Evolutionary conservation across 208 protist genomes (phyloP).

Genomic region (Herpetomonas samuelpessoai): DNA sequence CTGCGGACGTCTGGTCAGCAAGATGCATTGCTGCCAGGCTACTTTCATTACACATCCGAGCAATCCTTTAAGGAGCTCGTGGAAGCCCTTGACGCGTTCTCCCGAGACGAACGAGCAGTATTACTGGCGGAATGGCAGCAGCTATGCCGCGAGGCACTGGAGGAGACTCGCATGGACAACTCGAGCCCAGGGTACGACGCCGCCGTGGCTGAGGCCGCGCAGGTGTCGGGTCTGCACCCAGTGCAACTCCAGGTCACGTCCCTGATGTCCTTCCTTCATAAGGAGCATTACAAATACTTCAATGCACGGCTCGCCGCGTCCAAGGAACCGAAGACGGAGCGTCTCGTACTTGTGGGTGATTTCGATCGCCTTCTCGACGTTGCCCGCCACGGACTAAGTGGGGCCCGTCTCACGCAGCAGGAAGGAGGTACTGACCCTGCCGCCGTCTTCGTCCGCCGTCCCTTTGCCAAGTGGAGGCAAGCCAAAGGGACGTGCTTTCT

Average conservation of each 20-base stretch:
- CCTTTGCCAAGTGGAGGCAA: constrained; percentile 45
- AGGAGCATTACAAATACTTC: constrained; percentile 57
- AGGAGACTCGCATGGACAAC: constrained; percentile 30
- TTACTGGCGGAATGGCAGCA: constrained; percentile 53
- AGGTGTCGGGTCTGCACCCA: constrained; percentile 37
- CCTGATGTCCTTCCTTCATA: constrained; percentile 42
- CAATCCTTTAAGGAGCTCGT: constrained; percentile 8
- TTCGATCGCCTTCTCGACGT: constrained; percentile 26
- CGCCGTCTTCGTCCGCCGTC: constrained; percentile 45
- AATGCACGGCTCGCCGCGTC: constrained; percentile 20
- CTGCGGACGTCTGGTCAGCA: not conserved
- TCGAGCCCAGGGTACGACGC: constrained; percentile 48
- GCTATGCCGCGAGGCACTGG: constrained; percentile 33
- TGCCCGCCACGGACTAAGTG: constrained; percentile 29
- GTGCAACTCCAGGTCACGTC: constrained; percentile 50
- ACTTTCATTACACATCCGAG: constrained; percentile 6
- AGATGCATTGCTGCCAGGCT: not conserved
- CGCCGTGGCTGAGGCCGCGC: constrained; percentile 39
- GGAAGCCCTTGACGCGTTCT: constrained; percentile 6
- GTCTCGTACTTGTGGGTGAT: constrained; percentile 60
- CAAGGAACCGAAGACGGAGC: constrained; percentile 38
- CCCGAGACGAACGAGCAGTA: constrained; percentile 24
- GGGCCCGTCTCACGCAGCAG: not conserved
- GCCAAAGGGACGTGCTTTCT: constrained; percentile 39
- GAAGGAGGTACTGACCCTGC: not conserved